These are phyloP conservation scores for Phytophthora sp. DNA, from an alignment of 352 stramenopile species.

Conservation along the genomic window DNA sequence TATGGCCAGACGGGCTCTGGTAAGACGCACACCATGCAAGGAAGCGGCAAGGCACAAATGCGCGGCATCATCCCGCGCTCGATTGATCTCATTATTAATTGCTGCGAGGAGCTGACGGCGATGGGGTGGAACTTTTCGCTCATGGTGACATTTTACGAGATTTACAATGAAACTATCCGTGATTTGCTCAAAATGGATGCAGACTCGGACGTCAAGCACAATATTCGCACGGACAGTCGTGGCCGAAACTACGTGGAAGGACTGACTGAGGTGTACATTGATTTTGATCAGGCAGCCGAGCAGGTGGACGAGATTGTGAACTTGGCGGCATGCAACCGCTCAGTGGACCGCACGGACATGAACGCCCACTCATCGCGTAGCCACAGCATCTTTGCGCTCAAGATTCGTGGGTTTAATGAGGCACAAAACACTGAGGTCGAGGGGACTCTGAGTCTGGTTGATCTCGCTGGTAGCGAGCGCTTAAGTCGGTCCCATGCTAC, in stretches of 20 bases:
- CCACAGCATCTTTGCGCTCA: conserved; percentile 98
- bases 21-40: conserved; percentile 99
- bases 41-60: conserved; percentile 95
- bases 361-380: conserved; percentile 98
- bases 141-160: conserved; percentile 99
- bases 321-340: conserved; percentile 93
- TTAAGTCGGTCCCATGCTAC: conserved; percentile 93
- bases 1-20: conserved; percentile 98
- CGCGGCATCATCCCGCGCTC: conserved; percentile 98
- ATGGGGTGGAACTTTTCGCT: conserved; percentile 97
- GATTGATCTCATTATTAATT: conserved; percentile 93
- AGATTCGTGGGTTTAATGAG: conserved; percentile 88
- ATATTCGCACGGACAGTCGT: conserved; percentile 80
- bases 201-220: conserved; percentile 61
- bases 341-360: conserved; percentile 97
- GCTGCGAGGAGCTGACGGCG: conserved; percentile 63
- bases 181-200: conserved; percentile 92
- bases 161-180: conserved; percentile 99
- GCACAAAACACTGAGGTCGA: conserved; percentile 91
- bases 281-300: conserved; percentile 85
- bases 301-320: conserved; percentile 90
- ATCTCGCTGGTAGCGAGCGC: conserved; percentile 96
- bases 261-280: conserved; percentile 80
- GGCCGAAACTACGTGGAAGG: conserved; percentile 90
- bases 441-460: conserved; percentile 94